Conservation (phyloP, 2,329 filamentous ascomycete species). For the Clonostachys chloroleuca region DNA sequence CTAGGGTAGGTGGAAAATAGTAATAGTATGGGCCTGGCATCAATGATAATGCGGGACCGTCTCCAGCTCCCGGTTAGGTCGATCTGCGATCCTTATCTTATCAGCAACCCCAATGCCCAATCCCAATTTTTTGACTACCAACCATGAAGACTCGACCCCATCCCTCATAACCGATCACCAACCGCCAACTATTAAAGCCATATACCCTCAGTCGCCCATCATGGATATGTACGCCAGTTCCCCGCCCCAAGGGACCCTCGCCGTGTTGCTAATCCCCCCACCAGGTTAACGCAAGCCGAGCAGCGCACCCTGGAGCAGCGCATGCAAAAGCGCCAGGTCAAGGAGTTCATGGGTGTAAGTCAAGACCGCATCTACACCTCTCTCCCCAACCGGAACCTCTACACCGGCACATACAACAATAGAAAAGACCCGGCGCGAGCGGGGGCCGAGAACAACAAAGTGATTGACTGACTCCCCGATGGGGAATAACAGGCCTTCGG, state of each 20-base stretch:
- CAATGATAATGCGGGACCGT: too few relatives aligned
- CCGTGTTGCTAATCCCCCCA: neutral
- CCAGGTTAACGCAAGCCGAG: constrained; percentile 68
- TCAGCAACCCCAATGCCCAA: neutral
- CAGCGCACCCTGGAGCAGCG: constrained; percentile 90
- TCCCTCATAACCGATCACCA: neutral
- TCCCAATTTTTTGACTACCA: neutral
- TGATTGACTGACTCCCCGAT: neutral
- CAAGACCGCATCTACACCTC: constrained; percentile 1
- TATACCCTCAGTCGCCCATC: neutral
- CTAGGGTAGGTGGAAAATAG: too few relatives aligned
- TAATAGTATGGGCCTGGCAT: too few relatives aligned
- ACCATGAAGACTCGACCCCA: neutral
- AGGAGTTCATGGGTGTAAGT: constrained; percentile 95
- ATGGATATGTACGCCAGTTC: constrained; percentile 11
- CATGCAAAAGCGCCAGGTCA: constrained; percentile 98
- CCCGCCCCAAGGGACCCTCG: neutral
- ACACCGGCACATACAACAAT: too few relatives aligned
- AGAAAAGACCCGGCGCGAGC: too few relatives aligned
- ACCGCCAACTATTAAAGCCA: neutral
- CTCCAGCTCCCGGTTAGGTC: too few relatives aligned
- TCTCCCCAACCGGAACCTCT: too few relatives aligned
- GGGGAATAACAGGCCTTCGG: constrained; percentile 23
- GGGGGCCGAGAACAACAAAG: neutral
- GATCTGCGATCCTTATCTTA: neutral